Conservation (phyloP, 2,329 filamentous ascomycete genomes). For the Phoma sp. region DNA sequence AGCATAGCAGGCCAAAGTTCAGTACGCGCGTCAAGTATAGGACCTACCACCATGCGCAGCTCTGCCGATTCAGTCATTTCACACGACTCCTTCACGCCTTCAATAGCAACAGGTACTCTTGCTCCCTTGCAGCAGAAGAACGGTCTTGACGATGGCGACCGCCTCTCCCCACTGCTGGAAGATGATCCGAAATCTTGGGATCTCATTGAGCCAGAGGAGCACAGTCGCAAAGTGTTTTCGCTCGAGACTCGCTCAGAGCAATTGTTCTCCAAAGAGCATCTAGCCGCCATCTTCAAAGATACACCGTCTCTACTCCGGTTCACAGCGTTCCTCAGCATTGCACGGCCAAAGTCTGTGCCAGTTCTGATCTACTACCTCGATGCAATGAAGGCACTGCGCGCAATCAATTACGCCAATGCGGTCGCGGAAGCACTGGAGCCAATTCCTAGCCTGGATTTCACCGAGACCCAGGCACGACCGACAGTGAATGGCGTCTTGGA, state of each 20-base stretch:
- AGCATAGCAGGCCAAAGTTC: constrained; percentile 18
- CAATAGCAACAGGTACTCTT: constrained; percentile 42
- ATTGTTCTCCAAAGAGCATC: constrained; percentile 71
- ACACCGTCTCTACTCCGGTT: constrained; percentile 70
- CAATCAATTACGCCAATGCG: constrained; percentile 75
- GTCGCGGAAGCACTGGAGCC: constrained; percentile 67
- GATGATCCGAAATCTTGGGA: constrained; percentile 63
- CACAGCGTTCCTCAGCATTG: constrained; percentile 68
- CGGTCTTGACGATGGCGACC: constrained; percentile 51
- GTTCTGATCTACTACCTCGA: constrained; percentile 76
- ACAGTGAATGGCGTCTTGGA: constrained; percentile 68
- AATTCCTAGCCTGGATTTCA: constrained; percentile 65
- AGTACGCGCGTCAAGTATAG: constrained; percentile 26
- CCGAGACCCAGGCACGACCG: constrained; percentile 56
- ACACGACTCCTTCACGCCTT: constrained; percentile 44
- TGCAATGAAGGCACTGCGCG: constrained; percentile 72
- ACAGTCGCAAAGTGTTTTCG: constrained; percentile 54
- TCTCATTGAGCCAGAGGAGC: constrained; percentile 53
- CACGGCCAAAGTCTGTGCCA: constrained; percentile 68
- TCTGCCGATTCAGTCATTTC: constrained; percentile 48
- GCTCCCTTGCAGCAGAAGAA: constrained; percentile 56
- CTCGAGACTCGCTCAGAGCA: constrained; percentile 71
- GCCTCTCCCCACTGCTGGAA: constrained; percentile 58
- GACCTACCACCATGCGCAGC: constrained; percentile 37
- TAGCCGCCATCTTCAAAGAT: constrained; percentile 70